Evolutionary conservation across 306 rosid genomes (phyloP).

Genomic region (Echinosophora koreensis): DNA sequence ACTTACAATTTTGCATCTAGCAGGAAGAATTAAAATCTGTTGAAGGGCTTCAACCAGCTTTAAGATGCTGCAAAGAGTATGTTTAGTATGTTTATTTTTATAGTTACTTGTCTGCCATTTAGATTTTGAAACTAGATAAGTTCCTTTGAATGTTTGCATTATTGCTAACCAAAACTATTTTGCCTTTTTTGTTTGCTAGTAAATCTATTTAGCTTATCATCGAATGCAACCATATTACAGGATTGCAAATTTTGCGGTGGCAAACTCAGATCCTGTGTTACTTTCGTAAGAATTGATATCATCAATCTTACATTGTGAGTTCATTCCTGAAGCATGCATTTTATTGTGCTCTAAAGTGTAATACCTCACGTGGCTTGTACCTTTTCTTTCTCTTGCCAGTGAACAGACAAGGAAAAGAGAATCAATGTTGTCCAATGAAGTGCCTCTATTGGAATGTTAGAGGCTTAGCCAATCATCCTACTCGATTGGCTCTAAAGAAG

Average conservation of each 20-base stretch:
- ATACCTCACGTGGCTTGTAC: too few species aligned
- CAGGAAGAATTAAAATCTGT: slow-evolving; percentile 87
- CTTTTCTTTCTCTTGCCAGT: too few species aligned
- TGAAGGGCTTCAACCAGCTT: slow-evolving; percentile 78
- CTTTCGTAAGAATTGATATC: slow-evolving; percentile 72
- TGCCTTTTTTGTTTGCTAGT: too few species aligned
- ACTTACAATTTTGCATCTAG: slow-evolving; percentile 38
- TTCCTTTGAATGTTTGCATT: slow-evolving; percentile 13
- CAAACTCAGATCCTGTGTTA: slow-evolving; percentile 80
- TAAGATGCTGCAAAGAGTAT: slow-evolving; percentile 94
- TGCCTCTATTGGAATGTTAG: too few species aligned
- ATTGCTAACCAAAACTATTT: background rate
- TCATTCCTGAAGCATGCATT: too few species aligned
- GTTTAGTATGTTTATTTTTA: slow-evolving; percentile 46
- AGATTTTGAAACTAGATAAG: background rate
- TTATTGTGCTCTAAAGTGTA: too few species aligned
- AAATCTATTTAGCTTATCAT: slow-evolving; percentile 1
- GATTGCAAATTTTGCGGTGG: slow-evolving; percentile 71
- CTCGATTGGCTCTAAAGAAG: too few species aligned
- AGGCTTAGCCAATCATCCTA: too few species aligned
- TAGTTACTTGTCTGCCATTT: background rate
- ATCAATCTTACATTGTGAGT: too few species aligned
- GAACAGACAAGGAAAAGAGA: too few species aligned
- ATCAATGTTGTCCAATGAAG: too few species aligned
- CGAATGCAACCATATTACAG: slow-evolving; percentile 57